Evolutionary conservation across 2,329 filamentous ascomycete species (phyloP).

Genomic region (Dissoconium aciculare): DNA sequence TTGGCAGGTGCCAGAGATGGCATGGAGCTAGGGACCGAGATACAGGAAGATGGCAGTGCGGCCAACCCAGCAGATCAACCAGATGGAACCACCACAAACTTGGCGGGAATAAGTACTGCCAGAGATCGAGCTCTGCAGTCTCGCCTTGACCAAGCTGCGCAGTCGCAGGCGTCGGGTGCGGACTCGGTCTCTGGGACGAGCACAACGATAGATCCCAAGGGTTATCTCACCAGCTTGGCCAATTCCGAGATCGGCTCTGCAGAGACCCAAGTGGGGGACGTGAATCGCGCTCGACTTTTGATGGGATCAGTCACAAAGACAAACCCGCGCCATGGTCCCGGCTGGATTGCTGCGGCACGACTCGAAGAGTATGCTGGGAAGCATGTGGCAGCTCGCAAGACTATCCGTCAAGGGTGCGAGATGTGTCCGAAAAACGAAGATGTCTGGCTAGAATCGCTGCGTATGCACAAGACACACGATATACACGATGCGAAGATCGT

Average conservation of each 20-base stretch:
- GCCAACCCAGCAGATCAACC: slow-evolving; percentile 34
- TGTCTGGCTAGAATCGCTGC: slow-evolving; percentile 90
- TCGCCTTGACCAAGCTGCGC: slow-evolving; percentile 77
- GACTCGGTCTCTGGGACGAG: slow-evolving; percentile 63
- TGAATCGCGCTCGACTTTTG: slow-evolving; percentile 81
- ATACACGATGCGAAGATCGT: slow-evolving; percentile 90
- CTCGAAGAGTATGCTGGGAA: slow-evolving; percentile 88
- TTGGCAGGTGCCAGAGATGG: slow-evolving; percentile 71
- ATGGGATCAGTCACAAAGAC: slow-evolving; percentile 96
- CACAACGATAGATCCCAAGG: slow-evolving; percentile 85
- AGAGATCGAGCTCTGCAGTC: slow-evolving; percentile 92
- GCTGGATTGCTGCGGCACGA: slow-evolving; percentile 88
- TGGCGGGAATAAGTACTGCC: slow-evolving; percentile 90
- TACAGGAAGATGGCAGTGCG: slow-evolving; percentile 57
- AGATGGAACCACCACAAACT: slow-evolving; percentile 93
- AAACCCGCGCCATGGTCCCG: slow-evolving; percentile 84
- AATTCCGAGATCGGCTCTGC: slow-evolving; percentile 66
- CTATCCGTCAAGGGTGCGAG: slow-evolving; percentile 77
- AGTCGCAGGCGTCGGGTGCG: slow-evolving; percentile 43
- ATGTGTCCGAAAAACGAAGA: slow-evolving; percentile 90
- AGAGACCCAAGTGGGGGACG: slow-evolving; percentile 78
- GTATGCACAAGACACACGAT: slow-evolving; percentile 52
- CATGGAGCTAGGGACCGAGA: slow-evolving; percentile 69
- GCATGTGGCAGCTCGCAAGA: slow-evolving; percentile 71
- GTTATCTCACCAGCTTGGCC: slow-evolving; percentile 83